A percentile compares a stretch with the other conserved stretches of the same genome.
Evolutionary conservation across 2,329 filamentous ascomycete species (phyloP).

Genomic region (Hymenoscyphus linearis): DNA sequence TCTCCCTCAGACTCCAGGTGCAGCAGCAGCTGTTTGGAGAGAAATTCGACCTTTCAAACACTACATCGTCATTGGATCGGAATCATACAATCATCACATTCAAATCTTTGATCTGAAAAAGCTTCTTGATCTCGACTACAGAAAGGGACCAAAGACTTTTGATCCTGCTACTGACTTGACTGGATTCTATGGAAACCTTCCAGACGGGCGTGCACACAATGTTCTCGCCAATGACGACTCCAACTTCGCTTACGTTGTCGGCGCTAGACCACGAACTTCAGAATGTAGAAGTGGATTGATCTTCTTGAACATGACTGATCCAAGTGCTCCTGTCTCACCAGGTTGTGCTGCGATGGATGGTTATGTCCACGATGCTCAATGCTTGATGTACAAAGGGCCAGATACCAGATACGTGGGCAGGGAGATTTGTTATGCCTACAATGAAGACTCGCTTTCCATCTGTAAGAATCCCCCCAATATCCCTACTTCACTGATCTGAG

Average conservation of each 20-base stretch:
- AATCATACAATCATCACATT: not conserved
- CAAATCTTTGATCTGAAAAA: constrained; percentile 2
- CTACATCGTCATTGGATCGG: not conserved
- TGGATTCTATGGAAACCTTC: not conserved
- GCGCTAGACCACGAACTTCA: not conserved
- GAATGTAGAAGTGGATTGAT: not conserved
- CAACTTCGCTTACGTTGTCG: not conserved
- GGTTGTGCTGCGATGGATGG: not conserved
- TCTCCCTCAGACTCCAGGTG: not conserved
- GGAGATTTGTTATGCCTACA: constrained; percentile 1
- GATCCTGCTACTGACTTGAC: not conserved
- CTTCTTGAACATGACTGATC: not conserved
- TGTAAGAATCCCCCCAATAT: not conserved
- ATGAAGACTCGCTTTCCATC: constrained; percentile 2
- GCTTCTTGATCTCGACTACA: not conserved
- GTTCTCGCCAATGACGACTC: not conserved
- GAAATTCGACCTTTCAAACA: not conserved
- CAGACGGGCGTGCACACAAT: not conserved
- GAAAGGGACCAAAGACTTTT: not conserved
- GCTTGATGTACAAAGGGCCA: not conserved
- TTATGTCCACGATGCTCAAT: constrained; percentile 2
- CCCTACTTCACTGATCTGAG: not conserved
- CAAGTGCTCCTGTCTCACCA: not conserved
- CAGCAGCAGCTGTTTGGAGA: not conserved
- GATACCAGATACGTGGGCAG: not conserved